These are phyloP conservation scores for Camellia sinensis DNA, from an alignment of 148 eudicot species.

Conservation along the genomic window DNA sequence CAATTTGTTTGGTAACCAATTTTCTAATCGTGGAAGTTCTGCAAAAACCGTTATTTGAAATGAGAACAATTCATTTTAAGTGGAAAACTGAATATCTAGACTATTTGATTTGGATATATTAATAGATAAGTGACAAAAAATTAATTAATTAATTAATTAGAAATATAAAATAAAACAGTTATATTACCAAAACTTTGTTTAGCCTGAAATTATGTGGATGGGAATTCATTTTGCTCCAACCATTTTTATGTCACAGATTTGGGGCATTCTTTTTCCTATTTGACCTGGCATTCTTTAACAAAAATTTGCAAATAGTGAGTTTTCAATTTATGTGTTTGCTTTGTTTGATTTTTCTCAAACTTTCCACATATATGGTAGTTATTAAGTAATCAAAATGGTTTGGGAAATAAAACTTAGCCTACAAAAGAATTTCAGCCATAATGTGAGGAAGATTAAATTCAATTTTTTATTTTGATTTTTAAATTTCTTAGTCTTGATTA, in stretches of 20 bases:
- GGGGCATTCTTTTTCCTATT: neutral
- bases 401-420: neutral
- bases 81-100: neutral
- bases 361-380: neutral
- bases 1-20: neutral
- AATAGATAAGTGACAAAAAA: no score
- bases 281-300: neutral
- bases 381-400: neutral
- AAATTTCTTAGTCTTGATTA: neutral
- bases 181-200: neutral
- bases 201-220: neutral
- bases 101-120: neutral
- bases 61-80: neutral
- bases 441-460: neutral
- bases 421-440: neutral
- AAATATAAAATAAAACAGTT: neutral
- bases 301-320: neutral
- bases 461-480: neutral
- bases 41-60: neutral
- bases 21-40: neutral
- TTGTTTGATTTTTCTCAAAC: neutral
- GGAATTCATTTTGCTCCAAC: neutral
- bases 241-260: neutral
- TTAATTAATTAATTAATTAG: neutral
- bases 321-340: neutral